Evolutionary conservation across 805 yeast species (phyloP), one percentile per base, ranked within the genome.

Genomic region (Limtongia smithiae): DNA sequence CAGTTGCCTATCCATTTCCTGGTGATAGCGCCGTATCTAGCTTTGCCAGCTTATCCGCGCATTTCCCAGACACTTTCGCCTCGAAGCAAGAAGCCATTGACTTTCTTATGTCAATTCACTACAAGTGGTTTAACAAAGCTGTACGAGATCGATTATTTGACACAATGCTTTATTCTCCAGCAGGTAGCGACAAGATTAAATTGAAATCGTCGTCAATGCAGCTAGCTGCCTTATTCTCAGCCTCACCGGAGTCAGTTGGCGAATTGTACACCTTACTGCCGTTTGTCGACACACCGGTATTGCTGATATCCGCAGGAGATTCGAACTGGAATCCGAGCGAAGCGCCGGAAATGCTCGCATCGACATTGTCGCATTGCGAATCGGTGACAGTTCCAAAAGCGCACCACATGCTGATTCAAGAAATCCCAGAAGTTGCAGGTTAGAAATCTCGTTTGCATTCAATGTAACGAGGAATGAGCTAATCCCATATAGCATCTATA

Each of bases 261-360:
- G 54, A 54, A 28, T 20, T 58, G 18, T 49, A 27, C 25, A 34
- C 30, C 24, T 9, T 30, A 28, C 39, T 57, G 31, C 50, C 44
- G 12, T 45, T 37, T 12, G 30, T 54, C 20, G 17, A 25, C 6
- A 42, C 46, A 4, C 61, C 61, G 14, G 42, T 49, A 8, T 45
- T 57, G 31, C 44, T 55, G 14, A 37, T 58, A 1, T 41, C 39
- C 17, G 61, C 50, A 1, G 61, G 41, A 7, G 39, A 48, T 8
- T 59, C 47, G 21, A 31, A 39, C 22, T 58, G 61, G 61, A 58
- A 58, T 41, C 55, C 46, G n/a, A 41, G 44, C 4, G 50, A 41
- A 17, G 36, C 60, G 15, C 41, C 51, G 3, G 33, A 28, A 11
- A 34, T 18, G 20, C 18, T 48, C 9, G 32, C 39, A 4, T 25